Evolutionary conservation across 2,329 filamentous ascomycete species (phyloP), one percentile per base, ranked within the genome.

Genomic region (Volutella citrinella): DNA sequence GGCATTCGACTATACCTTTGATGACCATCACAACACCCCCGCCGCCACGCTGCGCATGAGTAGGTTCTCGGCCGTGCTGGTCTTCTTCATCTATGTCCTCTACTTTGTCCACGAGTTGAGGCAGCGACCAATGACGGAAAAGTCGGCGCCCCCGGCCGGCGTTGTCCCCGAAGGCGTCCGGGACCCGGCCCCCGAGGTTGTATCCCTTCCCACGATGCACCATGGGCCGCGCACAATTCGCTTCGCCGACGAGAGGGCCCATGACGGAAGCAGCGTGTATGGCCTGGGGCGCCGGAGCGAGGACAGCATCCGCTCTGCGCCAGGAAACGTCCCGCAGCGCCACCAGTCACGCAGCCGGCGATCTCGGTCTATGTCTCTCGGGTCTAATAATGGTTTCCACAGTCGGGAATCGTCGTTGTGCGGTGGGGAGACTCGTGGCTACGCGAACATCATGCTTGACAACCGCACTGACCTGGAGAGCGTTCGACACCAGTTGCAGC

Each of bases 71-170:
- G 86, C 84, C 51, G 72, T 91, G 25, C 79, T 90, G 26, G 70
- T 90, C 2, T 66, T 91, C 3, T 56, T 85, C 18, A 79, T 87
- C 12, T 91, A 91, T 55, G 72, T 69, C 14, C 72, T 80, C 32
- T 91, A 90, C 48, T 76, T 91, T 6, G 65, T 82, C 44, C 88
- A 90, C 59, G 85, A 90, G 59, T 73, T 91, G 30, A 84, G 81
- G 48, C 80, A 83, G 2, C 83, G 21, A 15, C 25, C 36, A 3
- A 69, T 72, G 22, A 80, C 87, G 62, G 86, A 85, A 63, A 78
- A 80, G 52, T 80, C 81, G 41, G 85, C 80, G 9, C 82, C 82
- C 2, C 79, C 85, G 49, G 76, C 80, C 36, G 72, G 82, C 24
- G 82, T 86, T 38, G 57, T 60, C 82, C 82, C 8, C 82, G 84